Percentiles rank a stretch among this genome's conserved stretches.
Conservation (phyloP, 129 eudicot species). For the Calendula officinalis region DNA sequence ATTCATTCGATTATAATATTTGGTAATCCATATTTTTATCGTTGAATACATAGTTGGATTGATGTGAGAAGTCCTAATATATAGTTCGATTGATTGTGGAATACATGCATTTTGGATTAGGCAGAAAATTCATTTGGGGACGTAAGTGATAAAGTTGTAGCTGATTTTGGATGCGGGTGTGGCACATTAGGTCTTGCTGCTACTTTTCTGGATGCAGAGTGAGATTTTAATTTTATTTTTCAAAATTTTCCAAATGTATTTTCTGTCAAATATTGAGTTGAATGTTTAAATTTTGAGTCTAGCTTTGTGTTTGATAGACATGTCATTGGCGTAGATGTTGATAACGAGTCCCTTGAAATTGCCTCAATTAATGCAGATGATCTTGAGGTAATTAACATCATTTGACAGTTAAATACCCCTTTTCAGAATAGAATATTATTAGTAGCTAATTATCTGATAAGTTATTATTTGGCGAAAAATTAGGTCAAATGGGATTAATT, state of each 20-base stretch:
- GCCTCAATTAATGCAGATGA: slow-evolving; percentile 78
- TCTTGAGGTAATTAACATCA: slow-evolving; percentile 56
- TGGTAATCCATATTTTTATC: not conserved
- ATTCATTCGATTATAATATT: too few species aligned
- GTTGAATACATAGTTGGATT: not conserved
- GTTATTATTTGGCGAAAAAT: slow-evolving; percentile 16
- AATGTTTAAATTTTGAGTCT: not conserved
- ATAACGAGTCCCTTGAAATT: slow-evolving; percentile 68
- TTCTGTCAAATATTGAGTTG: not conserved
- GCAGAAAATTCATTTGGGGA: slow-evolving; percentile 86
- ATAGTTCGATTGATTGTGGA: not conserved
- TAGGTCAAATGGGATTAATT: slow-evolving; percentile 64
- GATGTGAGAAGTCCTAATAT: too few species aligned
- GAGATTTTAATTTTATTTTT: slow-evolving; percentile 22
- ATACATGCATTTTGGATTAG: slow-evolving; percentile 22
- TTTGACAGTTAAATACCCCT: not conserved
- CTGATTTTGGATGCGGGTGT: slow-evolving; percentile 96
- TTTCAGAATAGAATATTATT: slow-evolving; percentile 8
- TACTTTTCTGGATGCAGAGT: slow-evolving; percentile 83
- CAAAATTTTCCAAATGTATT: not conserved
- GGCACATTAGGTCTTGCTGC: slow-evolving; percentile 93
- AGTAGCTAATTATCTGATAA: not conserved
- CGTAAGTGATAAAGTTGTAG: slow-evolving; percentile 63
- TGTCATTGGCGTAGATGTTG: slow-evolving; percentile 76
- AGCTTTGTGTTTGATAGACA: slow-evolving; percentile 39